These are phyloP conservation scores for Coemansia sp. DNA, from an alignment of 192 early-diverging fungal genomes.

Conservation along the genomic window DNA sequence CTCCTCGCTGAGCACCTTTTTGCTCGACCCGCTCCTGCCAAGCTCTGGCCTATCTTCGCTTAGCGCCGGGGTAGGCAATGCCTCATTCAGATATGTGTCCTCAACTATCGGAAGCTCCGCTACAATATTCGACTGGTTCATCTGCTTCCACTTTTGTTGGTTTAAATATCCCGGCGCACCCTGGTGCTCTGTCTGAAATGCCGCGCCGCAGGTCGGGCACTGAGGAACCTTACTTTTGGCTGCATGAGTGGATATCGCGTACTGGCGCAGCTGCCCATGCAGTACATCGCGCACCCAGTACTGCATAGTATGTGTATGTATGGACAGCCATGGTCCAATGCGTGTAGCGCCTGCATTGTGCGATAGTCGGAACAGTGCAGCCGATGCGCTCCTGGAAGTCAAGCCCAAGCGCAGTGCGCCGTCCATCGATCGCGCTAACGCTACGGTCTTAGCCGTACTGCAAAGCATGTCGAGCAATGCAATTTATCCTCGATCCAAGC, in stretches of 20 bases:
- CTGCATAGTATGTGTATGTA: background rate
- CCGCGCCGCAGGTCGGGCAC: slow-evolving; percentile 69
- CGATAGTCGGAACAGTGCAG: background rate
- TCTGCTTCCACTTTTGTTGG: slow-evolving; percentile 32
- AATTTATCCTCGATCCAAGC: background rate
- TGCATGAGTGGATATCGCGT: slow-evolving; percentile 15
- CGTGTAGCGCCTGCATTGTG: background rate
- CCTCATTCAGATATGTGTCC: background rate
- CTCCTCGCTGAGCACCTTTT: slow-evolving; percentile 41
- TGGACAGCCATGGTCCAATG: background rate
- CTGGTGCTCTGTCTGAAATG: slow-evolving; percentile 55
- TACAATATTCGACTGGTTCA: slow-evolving; percentile 51
- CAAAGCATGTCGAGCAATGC: background rate
- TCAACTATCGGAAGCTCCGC: slow-evolving; percentile 12
- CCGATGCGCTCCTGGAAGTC: background rate
- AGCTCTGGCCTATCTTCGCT: background rate
- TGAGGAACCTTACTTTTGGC: slow-evolving; percentile 39
- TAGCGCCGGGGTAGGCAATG: slow-evolving; percentile 8
- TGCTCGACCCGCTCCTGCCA: background rate
- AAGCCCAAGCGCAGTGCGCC: background rate
- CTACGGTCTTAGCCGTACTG: background rate
- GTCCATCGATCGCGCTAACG: background rate
- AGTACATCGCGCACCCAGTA: background rate
- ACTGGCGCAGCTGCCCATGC: background rate
- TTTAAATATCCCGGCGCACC: slow-evolving; percentile 57